Conservation (phyloP, 2,329 filamentous ascomycete species). For the Cytospora paraplurivora region DNA sequence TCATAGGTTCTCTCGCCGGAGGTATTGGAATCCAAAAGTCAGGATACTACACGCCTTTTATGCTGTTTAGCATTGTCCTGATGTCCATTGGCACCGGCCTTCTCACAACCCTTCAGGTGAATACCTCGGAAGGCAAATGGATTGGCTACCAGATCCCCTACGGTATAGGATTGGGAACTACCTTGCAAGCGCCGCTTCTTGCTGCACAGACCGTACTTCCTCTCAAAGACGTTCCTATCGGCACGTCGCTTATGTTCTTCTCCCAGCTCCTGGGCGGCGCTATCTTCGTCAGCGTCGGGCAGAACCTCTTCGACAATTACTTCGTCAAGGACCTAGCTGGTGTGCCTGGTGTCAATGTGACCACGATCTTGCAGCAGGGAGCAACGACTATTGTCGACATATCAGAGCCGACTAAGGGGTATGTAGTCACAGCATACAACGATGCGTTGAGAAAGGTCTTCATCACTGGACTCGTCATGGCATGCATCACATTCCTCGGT, state of each 20-base stretch:
- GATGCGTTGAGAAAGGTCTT: no score
- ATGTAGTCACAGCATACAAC: no score
- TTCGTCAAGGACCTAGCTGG: no score
- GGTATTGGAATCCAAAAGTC: constrained; percentile 33
- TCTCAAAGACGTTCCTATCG: constrained; percentile 47
- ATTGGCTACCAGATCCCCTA: constrained; percentile 42
- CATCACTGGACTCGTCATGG: no score
- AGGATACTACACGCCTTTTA: constrained; percentile 41
- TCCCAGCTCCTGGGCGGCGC: no score
- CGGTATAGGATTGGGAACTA: constrained; percentile 41
- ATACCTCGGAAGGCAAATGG: constrained; percentile 38
- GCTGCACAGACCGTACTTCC: constrained; percentile 47
- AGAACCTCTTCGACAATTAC: no score
- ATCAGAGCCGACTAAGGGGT: no score
- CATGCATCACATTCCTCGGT: no score
- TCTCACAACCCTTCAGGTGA: constrained; percentile 39
- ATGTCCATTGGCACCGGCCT: constrained; percentile 38
- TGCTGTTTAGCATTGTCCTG: constrained; percentile 36
- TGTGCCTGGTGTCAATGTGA: no score
- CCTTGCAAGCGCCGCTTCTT: constrained; percentile 41
- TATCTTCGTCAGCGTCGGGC: no score
- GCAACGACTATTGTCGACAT: no score
- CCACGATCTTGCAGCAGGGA: no score
- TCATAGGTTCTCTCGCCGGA: constrained; percentile 31
- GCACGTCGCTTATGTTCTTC: constrained; percentile 49